phyloP scores from a whole-genome alignment of 345 rosid species.

The Dipteronia sinensis region DNA sequence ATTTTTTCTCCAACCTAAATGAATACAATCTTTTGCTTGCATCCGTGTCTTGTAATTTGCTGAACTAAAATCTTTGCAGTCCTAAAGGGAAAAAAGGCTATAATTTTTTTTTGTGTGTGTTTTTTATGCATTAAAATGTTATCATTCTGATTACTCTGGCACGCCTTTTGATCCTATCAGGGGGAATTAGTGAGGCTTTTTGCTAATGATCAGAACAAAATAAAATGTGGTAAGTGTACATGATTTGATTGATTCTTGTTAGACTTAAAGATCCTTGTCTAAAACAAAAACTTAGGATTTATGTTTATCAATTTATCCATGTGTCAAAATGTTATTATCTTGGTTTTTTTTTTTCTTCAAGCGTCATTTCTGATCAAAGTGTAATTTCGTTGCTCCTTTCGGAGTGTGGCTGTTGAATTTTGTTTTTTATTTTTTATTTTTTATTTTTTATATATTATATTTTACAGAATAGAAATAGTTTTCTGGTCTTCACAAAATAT shows the following conservation, averaged over 20 bases:
- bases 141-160: constrained; percentile 15
- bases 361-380: background rate
- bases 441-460: background rate
- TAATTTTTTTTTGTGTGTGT: background rate
- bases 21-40: background rate
- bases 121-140: constrained; percentile 7
- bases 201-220: constrained; percentile 92
- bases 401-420: background rate
- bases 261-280: constrained; percentile 13
- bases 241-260: constrained; percentile 10
- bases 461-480: background rate
- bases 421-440: too few species aligned
- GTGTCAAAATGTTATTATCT: background rate
- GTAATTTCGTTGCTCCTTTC: too few species aligned
- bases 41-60: background rate
- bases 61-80: constrained; percentile 5
- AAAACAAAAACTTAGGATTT: background rate
- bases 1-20: background rate
- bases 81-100: background rate
- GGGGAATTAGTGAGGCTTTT: constrained; percentile 87
- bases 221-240: constrained; percentile 79
- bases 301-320: background rate
- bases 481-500: background rate
- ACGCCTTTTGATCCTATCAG: constrained; percentile 41
- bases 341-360: background rate